These are phyloP conservation scores for Colletotrichum destructivum DNA, from an alignment of 2,329 filamentous ascomycete genomes.

Conservation along the genomic window DNA sequence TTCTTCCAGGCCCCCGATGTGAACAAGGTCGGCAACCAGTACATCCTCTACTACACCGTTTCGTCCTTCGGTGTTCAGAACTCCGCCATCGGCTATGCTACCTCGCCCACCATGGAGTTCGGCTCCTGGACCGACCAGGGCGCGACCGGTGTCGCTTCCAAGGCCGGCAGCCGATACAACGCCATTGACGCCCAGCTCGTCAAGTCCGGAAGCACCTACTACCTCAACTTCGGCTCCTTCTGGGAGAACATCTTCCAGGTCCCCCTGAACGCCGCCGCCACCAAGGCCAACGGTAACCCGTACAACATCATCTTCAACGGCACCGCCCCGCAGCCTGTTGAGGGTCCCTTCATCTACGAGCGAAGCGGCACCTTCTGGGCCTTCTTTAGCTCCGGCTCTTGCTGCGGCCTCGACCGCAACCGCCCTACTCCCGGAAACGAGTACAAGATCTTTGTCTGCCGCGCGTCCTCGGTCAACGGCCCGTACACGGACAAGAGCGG, in stretches of 20 bases:
- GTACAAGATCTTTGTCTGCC: conserved; percentile 77
- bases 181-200: conserved; percentile 73
- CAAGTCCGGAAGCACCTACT: conserved; percentile 56
- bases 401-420: conserved; percentile 71
- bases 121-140: conserved; percentile 75
- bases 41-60: conserved; percentile 80
- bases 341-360: conserved; percentile 71
- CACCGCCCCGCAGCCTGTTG: conserved; percentile 65
- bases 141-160: conserved; percentile 64
- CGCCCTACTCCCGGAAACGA: conserved; percentile 70
- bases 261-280: conserved; percentile 57
- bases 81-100: conserved; percentile 72
- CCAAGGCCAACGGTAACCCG: conserved; percentile 46
- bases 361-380: conserved; percentile 74
- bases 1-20: conserved; percentile 73
- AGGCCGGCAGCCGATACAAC: conserved; percentile 64
- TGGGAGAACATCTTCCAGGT: conserved; percentile 77
- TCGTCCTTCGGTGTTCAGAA: conserved; percentile 73
- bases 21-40: conserved; percentile 67
- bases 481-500: conserved; percentile 72
- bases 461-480: conserved; percentile 66
- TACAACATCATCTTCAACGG: conserved; percentile 69
- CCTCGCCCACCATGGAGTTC: conserved; percentile 61
- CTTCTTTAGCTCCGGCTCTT: conserved; percentile 73
- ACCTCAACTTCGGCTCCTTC: conserved; percentile 77